Evolutionary conservation across 2,329 filamentous ascomycete genomes (phyloP), one percentile per base, ranked within the genome.

Genomic region (Diplodia corticola): DNA sequence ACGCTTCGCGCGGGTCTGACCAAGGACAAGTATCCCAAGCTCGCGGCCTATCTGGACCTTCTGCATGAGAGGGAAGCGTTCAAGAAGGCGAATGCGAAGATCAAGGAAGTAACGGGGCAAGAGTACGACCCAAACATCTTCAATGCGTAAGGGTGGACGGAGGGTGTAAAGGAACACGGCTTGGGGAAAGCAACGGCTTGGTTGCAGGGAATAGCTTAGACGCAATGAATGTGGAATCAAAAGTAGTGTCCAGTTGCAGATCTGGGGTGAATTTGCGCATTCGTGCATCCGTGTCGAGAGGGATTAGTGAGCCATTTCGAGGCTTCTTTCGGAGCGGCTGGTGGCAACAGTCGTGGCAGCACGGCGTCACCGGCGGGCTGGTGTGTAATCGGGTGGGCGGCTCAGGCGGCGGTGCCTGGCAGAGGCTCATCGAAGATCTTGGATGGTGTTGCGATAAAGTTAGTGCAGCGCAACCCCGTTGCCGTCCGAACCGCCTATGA

Each of bases 1-100:
- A 73, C 75, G 30, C 70, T 71, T 48, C 69, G 72, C 24, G 74
- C 72, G 13, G 77, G 78, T 33, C 67, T 82, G 37, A 81, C 77
- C 2, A 75, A 78, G 67, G 75, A 75, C 17, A 78, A 74, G 35
- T 84, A 82, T 68, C 83, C 84, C 0, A 80, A 79, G 69, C 69
- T 86, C 57, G 76, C 71, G 10, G 80, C 73, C 10, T 86, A 84
- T 70, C 73, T 81, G 51, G 76, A 80, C 55, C 77, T 73, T 61
- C 67, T 83, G 51, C 78, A 85, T 70, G 76, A 77, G 50, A 71
- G 77, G 48, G 79, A 82, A 28, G 75, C 76, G 1, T 85, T 84
- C 71, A 77, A 81, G 72, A 76, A 72, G 54, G 80, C 81, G n/a
- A 78, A 80, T n/a, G 77, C 81, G 68, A 83, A 81, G 71, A 82